Base-by-base conservation (phyloP, 495 filamentous ascomycete genomes). In the Talaromyces adpressus region DNA sequence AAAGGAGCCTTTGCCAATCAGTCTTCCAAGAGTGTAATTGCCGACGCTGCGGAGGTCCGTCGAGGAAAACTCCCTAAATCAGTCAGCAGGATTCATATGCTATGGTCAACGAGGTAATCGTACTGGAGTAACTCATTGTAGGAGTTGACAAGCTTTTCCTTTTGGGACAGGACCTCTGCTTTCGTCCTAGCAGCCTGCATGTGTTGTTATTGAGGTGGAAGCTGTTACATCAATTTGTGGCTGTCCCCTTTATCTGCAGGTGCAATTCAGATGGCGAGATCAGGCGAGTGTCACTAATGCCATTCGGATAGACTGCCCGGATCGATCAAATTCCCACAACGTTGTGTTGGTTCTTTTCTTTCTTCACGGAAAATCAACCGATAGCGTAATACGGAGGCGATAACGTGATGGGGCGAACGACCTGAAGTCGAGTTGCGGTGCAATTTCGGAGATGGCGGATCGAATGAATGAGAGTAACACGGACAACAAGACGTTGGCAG, bases 1-100 rank as follows among this genome's bases (percentile, higher is more conserved):
- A 77, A 98, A 98, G 56, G 91, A 96, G 39, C 94, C 94, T 72
- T 98, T 98, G 59, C 94, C 94, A 70, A 98, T 97, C 57, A 98
- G 80, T 59, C 87, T 86, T 36, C 93, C 94, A 18, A 98, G 79
- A 34, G 89, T 87, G 76, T 98, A 98, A 75, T 98, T 98, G 58
- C 94, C 94, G 62, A 98, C 94, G 45, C 85, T 89, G 64, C 88
- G 86, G 58, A 98, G 84, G 63, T 98, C 95, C 70, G 89, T 90
- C 65, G 90, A 92, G 56, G 91, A 91, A 79, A 98, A 98, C 75
- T 98, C 92, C 75, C 93, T 98, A 72, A 59, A 65, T 65, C 41
- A 39, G 27, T 57, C 45, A 30, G 45, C 58, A 27, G 11, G 23
- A 20, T 36, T 51, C 51, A 57, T 30, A 49, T 34, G 16, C 16